These are phyloP conservation scores for Bipolaris cookei DNA, from an alignment of 2,329 filamentous ascomycete species.

Conservation along the genomic window DNA sequence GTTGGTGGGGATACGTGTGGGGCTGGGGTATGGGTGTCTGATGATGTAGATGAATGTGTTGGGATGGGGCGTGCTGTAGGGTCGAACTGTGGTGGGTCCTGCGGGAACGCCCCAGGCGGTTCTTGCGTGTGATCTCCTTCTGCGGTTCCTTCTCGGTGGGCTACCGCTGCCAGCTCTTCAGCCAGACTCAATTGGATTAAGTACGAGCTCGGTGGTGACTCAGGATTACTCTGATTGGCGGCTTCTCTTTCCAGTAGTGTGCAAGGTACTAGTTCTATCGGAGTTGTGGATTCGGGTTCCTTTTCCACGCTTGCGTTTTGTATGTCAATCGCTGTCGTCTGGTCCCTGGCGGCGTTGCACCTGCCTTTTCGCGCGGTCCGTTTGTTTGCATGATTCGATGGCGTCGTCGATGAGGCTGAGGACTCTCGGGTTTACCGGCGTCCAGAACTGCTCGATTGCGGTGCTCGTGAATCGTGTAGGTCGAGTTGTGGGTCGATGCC, in stretches of 20 bases:
- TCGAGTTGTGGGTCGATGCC: too few species aligned
- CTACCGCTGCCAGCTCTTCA: background rate
- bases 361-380: too few species aligned
- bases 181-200: background rate
- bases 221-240: background rate
- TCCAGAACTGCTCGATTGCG: too few species aligned
- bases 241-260: background rate
- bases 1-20: background rate
- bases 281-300: background rate
- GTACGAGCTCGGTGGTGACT: background rate
- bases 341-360: too few species aligned
- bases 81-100: background rate
- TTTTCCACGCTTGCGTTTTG: background rate
- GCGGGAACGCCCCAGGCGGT: background rate
- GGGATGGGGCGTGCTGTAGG: background rate
- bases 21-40: background rate
- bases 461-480: too few species aligned
- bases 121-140: background rate
- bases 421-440: too few species aligned
- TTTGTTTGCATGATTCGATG: too few species aligned
- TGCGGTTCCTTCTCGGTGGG: background rate
- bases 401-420: too few species aligned
- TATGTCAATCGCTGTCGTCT: background rate
- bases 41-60: background rate
- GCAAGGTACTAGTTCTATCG: background rate